Base-by-base conservation (phyloP, 2,329 filamentous ascomycete species). In the Ophiostoma populinum region DNA sequence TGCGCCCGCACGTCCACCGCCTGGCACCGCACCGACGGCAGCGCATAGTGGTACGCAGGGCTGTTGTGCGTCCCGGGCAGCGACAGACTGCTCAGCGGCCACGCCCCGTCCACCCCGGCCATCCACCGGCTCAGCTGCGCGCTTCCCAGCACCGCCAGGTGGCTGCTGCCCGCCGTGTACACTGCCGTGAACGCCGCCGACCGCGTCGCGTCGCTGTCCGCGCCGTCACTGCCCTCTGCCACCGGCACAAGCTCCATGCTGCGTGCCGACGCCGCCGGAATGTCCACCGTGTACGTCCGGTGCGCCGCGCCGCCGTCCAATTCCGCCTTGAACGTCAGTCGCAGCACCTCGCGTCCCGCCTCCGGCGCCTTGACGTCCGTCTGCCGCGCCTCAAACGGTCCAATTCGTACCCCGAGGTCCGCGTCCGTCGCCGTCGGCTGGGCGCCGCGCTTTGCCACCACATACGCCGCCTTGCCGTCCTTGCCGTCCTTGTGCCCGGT, bases 1-100 rank as follows among this genome's bases (percentile, higher is more conserved):
- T 98, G 90, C 35, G 77, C 71, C 32, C 65, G 62, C 5, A 92
- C 66, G 41, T 70, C 63, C 13, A 86, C 82, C 22, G 80, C 76
- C 58, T 98, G 90, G 55, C 90, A 95, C 25, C 90, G 79, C 18
- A 95, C 90, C 1, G 83, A 92, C 1, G 90, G 90, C 5, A 94
- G 67, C 10, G 90, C 86, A 32, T 71, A 67, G 61, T 92, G 67
- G 57, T 71, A 78, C 8, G 86, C 92, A 6, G 90, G 82, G 13
- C 80, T 82, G 58, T 98, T 95, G 62, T 98, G 90, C 0, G 90
- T 94, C 43, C 90, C 90, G 0, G 90, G 90, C 42, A 95, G 90
- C 33, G 80, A 90, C 33, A 98, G 70, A 3, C 77, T 67, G 1
- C 81, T 80, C 5, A 95, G 62, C 2, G 82, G 74, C 34, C 72